These are phyloP conservation scores for Entophlyctis luteolus DNA, from an alignment of 192 early-diverging fungal genomes.

Conservation along the genomic window DNA sequence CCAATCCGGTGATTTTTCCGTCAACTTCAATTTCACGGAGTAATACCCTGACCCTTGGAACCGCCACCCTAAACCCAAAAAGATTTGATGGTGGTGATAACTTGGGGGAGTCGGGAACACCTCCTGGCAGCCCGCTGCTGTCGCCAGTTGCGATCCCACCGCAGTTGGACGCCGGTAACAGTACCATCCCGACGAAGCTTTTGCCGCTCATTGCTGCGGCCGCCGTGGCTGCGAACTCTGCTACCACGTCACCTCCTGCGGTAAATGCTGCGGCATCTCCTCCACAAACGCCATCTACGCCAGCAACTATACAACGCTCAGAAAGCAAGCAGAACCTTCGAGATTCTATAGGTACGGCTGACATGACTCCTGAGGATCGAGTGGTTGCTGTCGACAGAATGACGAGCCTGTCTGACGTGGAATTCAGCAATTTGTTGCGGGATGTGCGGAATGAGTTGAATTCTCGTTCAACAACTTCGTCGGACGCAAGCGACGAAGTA, in stretches of 20 bases:
- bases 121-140: not conserved
- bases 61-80: not conserved
- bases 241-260: not conserved
- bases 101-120: not conserved
- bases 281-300: not conserved
- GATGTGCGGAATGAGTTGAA: conserved; percentile 2
- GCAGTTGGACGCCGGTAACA: too few relatives aligned
- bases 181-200: not conserved
- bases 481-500: not conserved
- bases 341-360: not conserved
- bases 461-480: not conserved
- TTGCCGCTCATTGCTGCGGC: not conserved
- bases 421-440: conserved; percentile 4
- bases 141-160: not conserved
- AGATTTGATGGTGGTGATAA: not conserved
- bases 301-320: not conserved
- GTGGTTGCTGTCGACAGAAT: conserved; percentile 14
- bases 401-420: conserved; percentile 6
- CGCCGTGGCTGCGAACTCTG: too few relatives aligned
- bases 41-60: not conserved
- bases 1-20: not conserved
- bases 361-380: conserved; percentile 6
- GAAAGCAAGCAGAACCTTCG: not conserved
- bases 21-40: not conserved
- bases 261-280: not conserved